Base-by-base conservation (phyloP, 441 rosid species). In the Melastoma candidum region DNA sequence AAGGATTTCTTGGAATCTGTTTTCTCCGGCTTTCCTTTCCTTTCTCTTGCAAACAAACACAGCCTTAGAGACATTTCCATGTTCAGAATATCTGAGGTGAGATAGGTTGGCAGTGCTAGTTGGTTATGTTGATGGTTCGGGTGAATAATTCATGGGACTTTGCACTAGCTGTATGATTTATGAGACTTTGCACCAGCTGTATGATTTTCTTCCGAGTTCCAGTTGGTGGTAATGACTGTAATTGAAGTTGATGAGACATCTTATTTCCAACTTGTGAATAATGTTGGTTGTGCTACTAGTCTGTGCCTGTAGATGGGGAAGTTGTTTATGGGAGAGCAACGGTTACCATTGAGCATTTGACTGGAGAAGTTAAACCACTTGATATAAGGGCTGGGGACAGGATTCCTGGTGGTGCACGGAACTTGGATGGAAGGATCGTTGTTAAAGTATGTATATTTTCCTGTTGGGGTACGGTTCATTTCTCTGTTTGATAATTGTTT, bases 331-430 rank as follows among this genome's bases (percentile, higher is more conserved):
- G 99, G 22, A 74, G 61, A 71, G 99, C 97, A 52, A 93, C 96
- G 11, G 79, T 93, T 63, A 93, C 97, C 4, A 80, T 77, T 63
- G 96, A 93, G 75, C 99, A 89, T 67, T 80, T 93, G 70, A 89
- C 96, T 58, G 97, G 99, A 52, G 99, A 93, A 84, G 69, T 86
- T 59, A 93, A 93, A 65, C 98, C 98, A 29, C 58, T 84, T 48
- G 97, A 93, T 64, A 83, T 87, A 24, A 86, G 78, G 75, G 77
- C 72, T 66, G 98, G 97, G 53, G 97, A 86, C 69, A 77, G 79
- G 70, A 74, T 93, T 63, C 97, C 97, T 32, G 88, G 99, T 57
- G 99, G 99, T 67, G 97, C 99, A 17, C 84, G 97, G 70, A 93
- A 88, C 74, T 71, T 84, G 79, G 97, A 93, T 66, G 98, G 99